Base-by-base conservation (phyloP, 371 early-diverging fungal genomes). In the Mortierella polycephala region DNA sequence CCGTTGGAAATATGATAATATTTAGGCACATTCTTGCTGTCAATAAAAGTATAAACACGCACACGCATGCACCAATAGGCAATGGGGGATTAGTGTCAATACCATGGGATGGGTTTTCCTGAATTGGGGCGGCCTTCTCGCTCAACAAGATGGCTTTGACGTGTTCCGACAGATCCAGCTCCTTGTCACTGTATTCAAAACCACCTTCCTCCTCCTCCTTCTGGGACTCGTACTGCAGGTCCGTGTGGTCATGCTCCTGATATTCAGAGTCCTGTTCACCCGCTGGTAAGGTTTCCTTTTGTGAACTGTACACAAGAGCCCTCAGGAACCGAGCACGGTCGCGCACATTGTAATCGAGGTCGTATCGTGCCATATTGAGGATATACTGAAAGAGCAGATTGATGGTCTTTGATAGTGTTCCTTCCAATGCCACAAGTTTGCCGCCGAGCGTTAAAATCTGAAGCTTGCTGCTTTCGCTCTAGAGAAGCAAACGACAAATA, bases 261-360 rank as follows among this genome's bases (percentile, higher is more conserved):
- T 69, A 58, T 8, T 41, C 30, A 42, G 45, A 41, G 30, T 61
- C 49, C 64, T 55, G 53, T 67, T 56, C 46, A 59, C 64, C 67
- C 50, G 74, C 44, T 21, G 11, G 10, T 52, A 30, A 16, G 47
- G 13, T 41, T 20, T 50, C 53, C n/a, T 57, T 55, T 62, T 68
- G 42, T 37, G 77, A 45, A 12, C 87, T 85, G 62, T 89, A 83
- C 14, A 94, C 88, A 60, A 97, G 80, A 0, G 86, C 91, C 49
- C 91, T 88, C 47, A 97, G 82, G 68, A 94, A 89, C 46, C 99
- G 82, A 11, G 95, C 95, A 18, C 96, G 89, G 71, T 98, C 99
- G 42, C 99, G 88, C 1, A 98, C 92, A 75, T 96, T 95, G 67
- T 93, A 96, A 70, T 90, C 87, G 16, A 87, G 75, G 75, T 98